Evolutionary conservation across 495 filamentous ascomycete genomes (phyloP).

Genomic region (Lasiosphaeria hispida): DNA sequence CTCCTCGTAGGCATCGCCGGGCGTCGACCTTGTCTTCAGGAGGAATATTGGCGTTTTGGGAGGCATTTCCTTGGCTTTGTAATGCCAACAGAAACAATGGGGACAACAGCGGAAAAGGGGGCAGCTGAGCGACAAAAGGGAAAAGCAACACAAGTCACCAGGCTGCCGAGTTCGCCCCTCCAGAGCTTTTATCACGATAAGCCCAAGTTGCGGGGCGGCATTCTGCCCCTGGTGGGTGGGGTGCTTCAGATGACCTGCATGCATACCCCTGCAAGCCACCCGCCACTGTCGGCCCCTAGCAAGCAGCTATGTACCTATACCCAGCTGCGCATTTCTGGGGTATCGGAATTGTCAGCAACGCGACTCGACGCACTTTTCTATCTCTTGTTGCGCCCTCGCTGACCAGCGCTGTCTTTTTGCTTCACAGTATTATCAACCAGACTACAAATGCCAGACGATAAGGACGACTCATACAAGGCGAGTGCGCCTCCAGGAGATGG

Average conservation of each 20-base stretch:
- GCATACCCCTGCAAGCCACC: conserved; percentile 5
- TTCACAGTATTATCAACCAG: neutral
- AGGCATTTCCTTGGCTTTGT: conserved; percentile 10
- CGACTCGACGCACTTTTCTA: neutral
- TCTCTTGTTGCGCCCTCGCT: neutral
- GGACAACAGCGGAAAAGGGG: neutral
- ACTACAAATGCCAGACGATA: neutral
- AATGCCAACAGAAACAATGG: too few species aligned
- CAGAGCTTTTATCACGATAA: conserved; percentile 22
- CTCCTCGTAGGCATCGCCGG: conserved; percentile 75
- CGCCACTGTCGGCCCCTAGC: conserved; percentile 6
- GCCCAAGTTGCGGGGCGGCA: neutral
- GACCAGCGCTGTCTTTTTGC: neutral
- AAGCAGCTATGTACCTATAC: too few species aligned
- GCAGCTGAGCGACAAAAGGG: neutral
- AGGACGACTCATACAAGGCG: conserved; percentile 26
- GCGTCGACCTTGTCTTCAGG: conserved; percentile 81
- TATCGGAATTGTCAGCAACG: too few species aligned
- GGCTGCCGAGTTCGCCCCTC: neutral
- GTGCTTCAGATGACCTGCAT: neutral
- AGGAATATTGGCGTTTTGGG: conserved; percentile 63
- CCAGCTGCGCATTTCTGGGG: too few species aligned
- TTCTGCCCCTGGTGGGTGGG: neutral
- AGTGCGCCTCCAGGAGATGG: conserved; percentile 1
- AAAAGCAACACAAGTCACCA: neutral